Percentiles rank a stretch among this genome's conserved stretches.
phyloP scores from a whole-genome alignment of 2,329 filamentous ascomycete genomes.

The Phaeoacremonium minimum region DNA sequence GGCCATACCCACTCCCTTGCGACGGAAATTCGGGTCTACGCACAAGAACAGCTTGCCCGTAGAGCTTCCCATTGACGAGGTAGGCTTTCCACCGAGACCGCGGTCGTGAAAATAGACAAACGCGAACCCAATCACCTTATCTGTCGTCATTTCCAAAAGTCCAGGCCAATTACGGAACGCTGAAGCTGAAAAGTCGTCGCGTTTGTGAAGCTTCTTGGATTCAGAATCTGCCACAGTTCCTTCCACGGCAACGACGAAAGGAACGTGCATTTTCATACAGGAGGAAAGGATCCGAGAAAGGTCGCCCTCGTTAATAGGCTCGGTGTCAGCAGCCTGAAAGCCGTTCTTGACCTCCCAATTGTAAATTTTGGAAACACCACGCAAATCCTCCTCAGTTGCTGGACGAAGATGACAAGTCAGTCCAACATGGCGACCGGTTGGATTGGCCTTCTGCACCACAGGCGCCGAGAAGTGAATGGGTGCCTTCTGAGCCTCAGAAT shows the following conservation, averaged over 20 bases:
- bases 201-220: not conserved
- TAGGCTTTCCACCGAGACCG: constrained; percentile 5
- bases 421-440: not conserved
- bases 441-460: not conserved
- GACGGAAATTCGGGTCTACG: constrained; percentile 5
- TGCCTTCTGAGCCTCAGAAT: not conserved
- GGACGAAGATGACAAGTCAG: constrained; percentile 8
- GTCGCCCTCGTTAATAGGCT: constrained; percentile 3
- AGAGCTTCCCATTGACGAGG: constrained; percentile 6
- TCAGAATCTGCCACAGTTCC: constrained; percentile 1
- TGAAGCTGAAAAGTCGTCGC: not conserved
- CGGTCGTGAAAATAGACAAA: constrained; percentile 3
- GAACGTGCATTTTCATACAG: constrained; percentile 3
- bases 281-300: constrained; percentile 4
- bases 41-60: constrained; percentile 7
- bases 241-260: constrained; percentile 8
- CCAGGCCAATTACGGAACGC: too few relatives aligned
- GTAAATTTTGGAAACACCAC: constrained; percentile 8
- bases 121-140: constrained; percentile 7
- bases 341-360: constrained; percentile 12
- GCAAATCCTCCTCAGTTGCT: constrained; percentile 3
- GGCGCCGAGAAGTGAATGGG: not conserved
- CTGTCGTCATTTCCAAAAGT: too few relatives aligned
- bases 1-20: constrained; percentile 6
- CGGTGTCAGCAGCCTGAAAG: constrained; percentile 8